Conservation (phyloP, 768 basidiomycete species). For the Amanita brunnescens region DNA sequence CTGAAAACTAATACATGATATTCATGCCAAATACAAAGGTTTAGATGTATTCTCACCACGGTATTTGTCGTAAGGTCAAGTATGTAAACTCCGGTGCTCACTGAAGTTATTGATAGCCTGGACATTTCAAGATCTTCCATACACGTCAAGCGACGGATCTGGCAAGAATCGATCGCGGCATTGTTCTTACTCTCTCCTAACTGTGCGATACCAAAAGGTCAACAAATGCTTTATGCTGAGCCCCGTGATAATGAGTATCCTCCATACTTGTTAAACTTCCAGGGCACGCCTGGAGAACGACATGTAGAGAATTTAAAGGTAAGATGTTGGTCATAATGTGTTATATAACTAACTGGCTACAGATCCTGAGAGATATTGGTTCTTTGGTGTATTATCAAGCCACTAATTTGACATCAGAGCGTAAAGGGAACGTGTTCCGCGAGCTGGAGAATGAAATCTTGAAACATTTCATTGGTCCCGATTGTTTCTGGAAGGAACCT, state of each 20-base stretch:
- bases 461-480: constrained; percentile 54
- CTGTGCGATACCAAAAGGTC: constrained; percentile 48
- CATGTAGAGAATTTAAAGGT: constrained; percentile 78
- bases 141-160: constrained; percentile 63
- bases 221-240: constrained; percentile 52
- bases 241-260: constrained; percentile 49
- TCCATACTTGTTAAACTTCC: constrained; percentile 61
- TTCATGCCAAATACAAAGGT: constrained; percentile 28
- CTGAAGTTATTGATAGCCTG: constrained; percentile 29
- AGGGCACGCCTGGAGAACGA: constrained; percentile 56
- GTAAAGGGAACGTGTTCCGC: constrained; percentile 37
- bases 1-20: neutral
- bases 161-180: constrained; percentile 70
- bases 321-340: neutral
- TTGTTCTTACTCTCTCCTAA: constrained; percentile 53
- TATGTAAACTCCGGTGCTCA: neutral
- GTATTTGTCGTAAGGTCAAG: constrained; percentile 22
- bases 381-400: constrained; percentile 44
- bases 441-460: constrained; percentile 46
- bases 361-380: constrained; percentile 74
- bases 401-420: constrained; percentile 35
- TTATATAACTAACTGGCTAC: neutral
- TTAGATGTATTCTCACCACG: constrained; percentile 77
- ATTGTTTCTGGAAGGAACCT: constrained; percentile 56
- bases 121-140: constrained; percentile 47